These are phyloP conservation scores for Orbilia javanica DNA, from an alignment of 2,329 filamentous ascomycete genomes.

Conservation along the genomic window DNA sequence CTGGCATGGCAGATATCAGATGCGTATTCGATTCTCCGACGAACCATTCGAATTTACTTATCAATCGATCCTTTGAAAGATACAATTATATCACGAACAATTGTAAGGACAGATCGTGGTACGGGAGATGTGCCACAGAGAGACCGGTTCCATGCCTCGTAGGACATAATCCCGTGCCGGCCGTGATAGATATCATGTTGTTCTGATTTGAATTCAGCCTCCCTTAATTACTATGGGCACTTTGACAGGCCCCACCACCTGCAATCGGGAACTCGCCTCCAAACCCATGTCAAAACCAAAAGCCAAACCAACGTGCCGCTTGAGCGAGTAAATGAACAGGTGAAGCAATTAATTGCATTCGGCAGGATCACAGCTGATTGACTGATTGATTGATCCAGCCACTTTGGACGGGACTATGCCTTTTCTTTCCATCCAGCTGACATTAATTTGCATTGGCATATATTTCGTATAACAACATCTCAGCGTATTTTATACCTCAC, in stretches of 20 bases:
- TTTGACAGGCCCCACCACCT: background rate
- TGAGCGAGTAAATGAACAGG: conserved; percentile 4
- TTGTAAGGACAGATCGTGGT: too few relatives aligned
- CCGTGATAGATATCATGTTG: too few relatives aligned
- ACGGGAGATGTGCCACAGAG: background rate
- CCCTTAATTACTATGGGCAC: background rate
- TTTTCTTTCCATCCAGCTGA: conserved; percentile 23
- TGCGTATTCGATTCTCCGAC: too few relatives aligned
- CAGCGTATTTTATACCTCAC: too few relatives aligned
- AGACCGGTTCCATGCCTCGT: too few relatives aligned
- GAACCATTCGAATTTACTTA: background rate
- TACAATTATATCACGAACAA: too few relatives aligned
- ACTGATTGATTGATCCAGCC: conserved; percentile 28
- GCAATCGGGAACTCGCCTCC: background rate
- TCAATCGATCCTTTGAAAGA: background rate
- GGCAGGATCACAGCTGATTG: conserved; percentile 24
- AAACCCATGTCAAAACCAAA: too few relatives aligned
- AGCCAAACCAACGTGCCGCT: background rate
- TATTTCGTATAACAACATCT: background rate
- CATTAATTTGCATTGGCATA: too few relatives aligned
- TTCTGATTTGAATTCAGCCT: background rate
- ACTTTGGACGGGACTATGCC: background rate
- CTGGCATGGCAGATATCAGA: too few relatives aligned
- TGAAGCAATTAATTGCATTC: conserved; percentile 4
- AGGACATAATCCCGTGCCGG: too few relatives aligned